Conservation (phyloP, 495 filamentous ascomycete species). For the Astrothelium macrocarpum region DNA sequence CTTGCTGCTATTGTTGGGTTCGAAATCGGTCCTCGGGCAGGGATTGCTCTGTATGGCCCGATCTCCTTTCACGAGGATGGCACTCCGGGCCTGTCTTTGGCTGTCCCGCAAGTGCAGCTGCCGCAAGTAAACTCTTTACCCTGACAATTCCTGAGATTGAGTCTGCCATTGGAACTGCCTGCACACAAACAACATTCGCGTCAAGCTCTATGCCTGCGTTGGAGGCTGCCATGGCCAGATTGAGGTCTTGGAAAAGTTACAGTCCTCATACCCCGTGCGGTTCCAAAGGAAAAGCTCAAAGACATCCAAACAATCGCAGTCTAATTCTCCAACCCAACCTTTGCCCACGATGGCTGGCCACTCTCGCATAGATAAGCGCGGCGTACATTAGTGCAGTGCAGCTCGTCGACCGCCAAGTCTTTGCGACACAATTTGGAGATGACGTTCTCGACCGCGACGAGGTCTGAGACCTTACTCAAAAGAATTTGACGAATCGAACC, state of each 20-base stretch:
- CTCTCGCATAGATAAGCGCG: slow-evolving; percentile 38
- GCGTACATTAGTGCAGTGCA: slow-evolving; percentile 36
- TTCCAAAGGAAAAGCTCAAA: slow-evolving; percentile 17
- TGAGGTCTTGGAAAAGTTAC: slow-evolving; percentile 15
- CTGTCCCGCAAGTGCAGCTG: slow-evolving; percentile 32
- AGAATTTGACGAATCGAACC: slow-evolving; percentile 14
- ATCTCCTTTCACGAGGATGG: slow-evolving; percentile 37
- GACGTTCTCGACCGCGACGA: slow-evolving; percentile 32
- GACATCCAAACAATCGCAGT: slow-evolving; percentile 18
- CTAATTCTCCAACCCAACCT: slow-evolving; percentile 15
- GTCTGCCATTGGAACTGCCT: slow-evolving; percentile 14
- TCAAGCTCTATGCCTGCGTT: neutral
- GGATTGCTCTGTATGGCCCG: slow-evolving; percentile 32
- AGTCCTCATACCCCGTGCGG: neutral
- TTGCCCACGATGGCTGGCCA: slow-evolving; percentile 36
- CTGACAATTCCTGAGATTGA: slow-evolving; percentile 29
- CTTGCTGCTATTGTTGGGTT: slow-evolving; percentile 33
- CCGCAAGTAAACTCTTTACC: slow-evolving; percentile 32
- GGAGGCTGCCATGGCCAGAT: slow-evolving; percentile 12
- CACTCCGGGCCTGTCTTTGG: slow-evolving; percentile 41
- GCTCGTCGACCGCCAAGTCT: slow-evolving; percentile 33
- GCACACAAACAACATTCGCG: slow-evolving; percentile 7
- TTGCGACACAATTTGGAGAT: slow-evolving; percentile 29
- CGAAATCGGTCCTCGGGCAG: slow-evolving; percentile 36
- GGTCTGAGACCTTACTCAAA: slow-evolving; percentile 33